Conservation (phyloP, 2,329 filamentous ascomycete genomes). For the Fusarium tuaranense region DNA sequence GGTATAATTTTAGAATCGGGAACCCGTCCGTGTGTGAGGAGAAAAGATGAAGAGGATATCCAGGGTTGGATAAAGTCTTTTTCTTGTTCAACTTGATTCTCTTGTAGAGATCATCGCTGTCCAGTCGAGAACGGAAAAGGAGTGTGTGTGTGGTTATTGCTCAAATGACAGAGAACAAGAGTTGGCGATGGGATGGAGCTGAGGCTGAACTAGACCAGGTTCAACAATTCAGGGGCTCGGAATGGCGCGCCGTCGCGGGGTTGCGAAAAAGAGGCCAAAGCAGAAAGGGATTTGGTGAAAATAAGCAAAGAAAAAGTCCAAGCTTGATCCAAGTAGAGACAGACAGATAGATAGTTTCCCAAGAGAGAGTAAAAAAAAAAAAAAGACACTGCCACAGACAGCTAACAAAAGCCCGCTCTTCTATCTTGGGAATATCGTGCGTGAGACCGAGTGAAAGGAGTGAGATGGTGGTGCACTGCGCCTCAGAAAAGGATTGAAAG, state of each 20-base stretch:
- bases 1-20: conserved; percentile 33
- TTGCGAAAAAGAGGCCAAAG: conserved; percentile 3
- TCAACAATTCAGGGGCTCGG: conserved; percentile 36
- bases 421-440: conserved; percentile 4
- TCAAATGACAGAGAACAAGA: background rate
- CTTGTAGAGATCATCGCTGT: conserved; percentile 8
- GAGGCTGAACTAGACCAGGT: conserved; percentile 10
- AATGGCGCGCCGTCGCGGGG: conserved; percentile 33
- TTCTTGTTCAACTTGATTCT: background rate
- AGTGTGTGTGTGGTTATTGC: background rate
- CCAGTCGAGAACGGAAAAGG: background rate
- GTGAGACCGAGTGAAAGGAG: conserved; percentile 15
- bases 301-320: conserved; percentile 14
- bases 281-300: conserved; percentile 8
- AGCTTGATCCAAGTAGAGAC: conserved; percentile 8
- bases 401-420: conserved; percentile 15
- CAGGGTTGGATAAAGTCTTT: background rate
- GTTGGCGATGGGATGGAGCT: background rate
- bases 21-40: background rate
- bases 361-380: background rate
- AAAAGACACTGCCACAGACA: conserved; percentile 25
- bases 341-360: background rate
- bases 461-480: conserved; percentile 12
- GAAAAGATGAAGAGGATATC: background rate
- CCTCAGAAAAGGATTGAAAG: conserved; percentile 1